phyloP scores from a whole-genome alignment of 2,329 filamentous ascomycete genomes.

The Passalora sequoiae region DNA sequence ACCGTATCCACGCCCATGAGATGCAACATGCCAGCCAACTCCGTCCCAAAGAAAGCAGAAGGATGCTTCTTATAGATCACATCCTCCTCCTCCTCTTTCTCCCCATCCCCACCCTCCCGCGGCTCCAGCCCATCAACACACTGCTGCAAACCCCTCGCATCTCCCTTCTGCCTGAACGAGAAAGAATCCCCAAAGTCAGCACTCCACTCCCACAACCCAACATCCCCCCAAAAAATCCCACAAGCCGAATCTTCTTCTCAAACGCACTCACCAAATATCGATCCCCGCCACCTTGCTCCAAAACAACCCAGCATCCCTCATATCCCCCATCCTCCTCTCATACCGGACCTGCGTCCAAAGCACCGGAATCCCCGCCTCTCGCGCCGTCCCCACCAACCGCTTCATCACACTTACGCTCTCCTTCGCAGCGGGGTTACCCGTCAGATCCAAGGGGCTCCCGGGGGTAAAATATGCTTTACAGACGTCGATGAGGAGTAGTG shows the following conservation, averaged over 20 bases:
- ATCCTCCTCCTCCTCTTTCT: conserved; percentile 16
- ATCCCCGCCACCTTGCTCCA: conserved; percentile 19
- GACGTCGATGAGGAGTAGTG: conserved; percentile 25
- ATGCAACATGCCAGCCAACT: conserved; percentile 15
- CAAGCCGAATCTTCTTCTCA: too few relatives aligned
- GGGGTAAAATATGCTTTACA: conserved; percentile 26
- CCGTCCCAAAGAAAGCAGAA: conserved; percentile 24
- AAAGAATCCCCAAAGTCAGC: too few relatives aligned
- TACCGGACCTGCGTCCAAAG: conserved; percentile 24
- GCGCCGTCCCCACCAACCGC: conserved; percentile 15
- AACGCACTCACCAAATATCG: conserved; percentile 20
- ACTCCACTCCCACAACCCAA: too few relatives aligned
- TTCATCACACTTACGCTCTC: conserved; percentile 19
- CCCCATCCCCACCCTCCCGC: not conserved
- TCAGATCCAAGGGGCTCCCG: conserved; percentile 21
- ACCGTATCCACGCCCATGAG: conserved; percentile 22
- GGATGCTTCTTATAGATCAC: conserved; percentile 23
- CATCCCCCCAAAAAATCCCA: too few relatives aligned
- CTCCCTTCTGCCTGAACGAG: conserved; percentile 10
- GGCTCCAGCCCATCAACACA: conserved; percentile 13
- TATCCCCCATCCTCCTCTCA: conserved; percentile 14
- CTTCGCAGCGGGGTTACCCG: conserved; percentile 19
- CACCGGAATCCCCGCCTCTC: conserved; percentile 14
- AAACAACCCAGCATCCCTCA: conserved; percentile 24
- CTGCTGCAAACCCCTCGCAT: conserved; percentile 14